Base-by-base conservation (phyloP, 495 filamentous ascomycete genomes). In the Xylaria venustula region DNA sequence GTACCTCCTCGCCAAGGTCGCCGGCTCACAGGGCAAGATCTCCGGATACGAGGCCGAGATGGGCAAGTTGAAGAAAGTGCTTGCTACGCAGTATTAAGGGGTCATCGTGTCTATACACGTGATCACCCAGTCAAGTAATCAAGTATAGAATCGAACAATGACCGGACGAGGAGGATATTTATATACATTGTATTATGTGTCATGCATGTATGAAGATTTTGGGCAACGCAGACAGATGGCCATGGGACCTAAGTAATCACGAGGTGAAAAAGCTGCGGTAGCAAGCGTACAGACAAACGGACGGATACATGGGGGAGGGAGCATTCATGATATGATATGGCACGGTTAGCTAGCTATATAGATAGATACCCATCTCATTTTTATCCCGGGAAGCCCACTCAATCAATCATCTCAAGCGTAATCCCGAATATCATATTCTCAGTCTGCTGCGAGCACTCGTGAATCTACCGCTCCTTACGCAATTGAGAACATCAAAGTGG, bases 1-100 rank as follows among this genome's bases (percentile, higher is more conserved):
- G 55, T 98, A 88, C 77, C 74, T 98, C 57, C 65, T 94, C 46
- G 71, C 64, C 17, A 98, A 93, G 78, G 55, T 97, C 37, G 77
- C 83, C 61, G 74, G 60, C 32, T 84, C 89, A 56, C 94, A 98
- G 77, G 72, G 67, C 52, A 94, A 91, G 79, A 83, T 98, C 41
- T 81, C 86, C 58, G 77, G 67, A 57, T 93, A 84, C 73, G 93
- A 97, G 77, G 76, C 67, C 61, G 85, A 96, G 72, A 89, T 88
- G 70, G 81, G 68, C 7, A 72, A 4, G 28, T 72, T 96, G 77
- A 91, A 95, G 81, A 89, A 87, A 79, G 68, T 78, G n/a, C 37
- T 81, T 45, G 49, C 60, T 23, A 69, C 37, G 14, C 44, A 69
- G 58, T 64, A 54, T 54, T 71, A 58, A 9, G 4, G n/a, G n/a